Conservation (phyloP, 257 asterid species). For the Solanum ossicruentum region DNA sequence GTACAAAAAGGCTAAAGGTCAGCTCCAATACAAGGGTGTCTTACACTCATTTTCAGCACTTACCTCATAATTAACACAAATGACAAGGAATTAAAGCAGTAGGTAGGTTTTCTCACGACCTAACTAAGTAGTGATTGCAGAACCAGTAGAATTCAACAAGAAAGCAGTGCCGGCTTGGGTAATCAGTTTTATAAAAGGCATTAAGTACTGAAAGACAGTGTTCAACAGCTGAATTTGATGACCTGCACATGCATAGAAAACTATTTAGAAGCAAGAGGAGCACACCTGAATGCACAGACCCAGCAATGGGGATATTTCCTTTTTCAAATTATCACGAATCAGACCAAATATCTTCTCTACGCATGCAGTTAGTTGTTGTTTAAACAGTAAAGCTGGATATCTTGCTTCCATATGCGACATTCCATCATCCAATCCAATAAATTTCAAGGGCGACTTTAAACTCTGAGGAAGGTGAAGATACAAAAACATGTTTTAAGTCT, state of each 20-base stretch:
- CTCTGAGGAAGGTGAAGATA: constrained; percentile 32
- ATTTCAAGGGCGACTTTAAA: constrained; percentile 52
- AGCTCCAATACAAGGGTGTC: neutral
- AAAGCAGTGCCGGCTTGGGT: neutral
- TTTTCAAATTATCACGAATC: constrained; percentile 96
- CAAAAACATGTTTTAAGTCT: neutral
- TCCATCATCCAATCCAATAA: constrained; percentile 66
- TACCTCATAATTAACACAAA: neutral
- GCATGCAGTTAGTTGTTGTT: constrained; percentile 90
- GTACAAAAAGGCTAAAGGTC: neutral
- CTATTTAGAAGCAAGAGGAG: neutral
- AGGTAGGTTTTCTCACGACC: neutral
- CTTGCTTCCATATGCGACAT: constrained; percentile 85
- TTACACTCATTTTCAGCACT: neutral
- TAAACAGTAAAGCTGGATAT: constrained; percentile 81
- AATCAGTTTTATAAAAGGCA: neutral
- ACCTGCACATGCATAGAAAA: neutral
- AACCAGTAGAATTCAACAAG: neutral
- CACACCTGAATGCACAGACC: constrained; percentile 87
- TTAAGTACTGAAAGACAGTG: neutral
- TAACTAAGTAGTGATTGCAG: neutral
- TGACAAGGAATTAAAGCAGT: neutral
- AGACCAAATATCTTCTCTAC: constrained; percentile 93
- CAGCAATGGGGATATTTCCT: constrained; percentile 84
- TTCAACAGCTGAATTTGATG: neutral